Base-by-base conservation (phyloP, 331 rosid species). In the Pyracantha coccinea region DNA sequence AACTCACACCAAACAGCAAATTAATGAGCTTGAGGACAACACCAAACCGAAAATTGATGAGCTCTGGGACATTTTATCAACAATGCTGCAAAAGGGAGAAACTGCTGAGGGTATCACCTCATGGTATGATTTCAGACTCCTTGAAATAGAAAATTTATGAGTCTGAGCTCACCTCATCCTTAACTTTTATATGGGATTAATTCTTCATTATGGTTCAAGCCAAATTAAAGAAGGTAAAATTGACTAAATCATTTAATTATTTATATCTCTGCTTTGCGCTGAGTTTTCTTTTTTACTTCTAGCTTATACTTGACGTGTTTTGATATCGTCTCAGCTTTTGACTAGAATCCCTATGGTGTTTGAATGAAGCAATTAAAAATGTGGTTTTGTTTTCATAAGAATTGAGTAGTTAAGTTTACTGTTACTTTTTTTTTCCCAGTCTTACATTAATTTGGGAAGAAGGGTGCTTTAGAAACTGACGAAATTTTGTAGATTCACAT, bases 1-100 rank as follows among this genome's bases (percentile, higher is more conserved):
- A 74, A 85, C 74, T 75, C 83, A 73, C 41, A 82, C 72, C 66
- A 47, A 72, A 74, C 63, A 50, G 54, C 8, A 16, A 50, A 50
- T 50, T 50, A 50, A 50, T 50, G 54, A 50, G 54, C 54, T 50
- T 5, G 8, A 50, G 54, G 54, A 50, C 54, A 2, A 50, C 54
- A 82, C 63, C 61, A 38, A 70, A 35, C 44, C 71, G 80, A 52
- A 84, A 55, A 76, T 90, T 79, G 73, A 58, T 70, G 86, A 78
- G 73, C 81, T 94, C 73, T 84, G 91, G 86, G 85, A 80, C 60
- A 68, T 84, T 80, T 77, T 90, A 74, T 78, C 81, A 75, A 74
- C 60, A 83, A 82, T 87, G 85, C 65, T 92, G 76, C 86, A 66
- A 74, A 78, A 76, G 71, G 80, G 86, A 28, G 90, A 81, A 66